phyloP scores from a whole-genome alignment of 2,329 filamentous ascomycete species.

The Fusarium sambucinum region DNA sequence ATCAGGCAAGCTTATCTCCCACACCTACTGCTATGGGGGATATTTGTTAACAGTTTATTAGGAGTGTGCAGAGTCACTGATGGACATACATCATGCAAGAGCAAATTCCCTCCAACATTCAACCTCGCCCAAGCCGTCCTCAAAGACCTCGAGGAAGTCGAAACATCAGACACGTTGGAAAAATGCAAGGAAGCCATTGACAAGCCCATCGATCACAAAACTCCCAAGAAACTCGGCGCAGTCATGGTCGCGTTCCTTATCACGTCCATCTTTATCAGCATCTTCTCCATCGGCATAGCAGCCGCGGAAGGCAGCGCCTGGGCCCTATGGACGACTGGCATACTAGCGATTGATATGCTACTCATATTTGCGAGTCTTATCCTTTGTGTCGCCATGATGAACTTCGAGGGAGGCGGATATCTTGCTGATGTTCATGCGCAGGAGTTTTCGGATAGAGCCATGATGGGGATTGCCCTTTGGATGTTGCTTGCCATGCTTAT shows the following conservation, averaged over 20 bases:
- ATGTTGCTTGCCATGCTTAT: constrained; percentile 36
- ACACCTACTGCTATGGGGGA: fast-evolving
- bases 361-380: constrained; percentile 35
- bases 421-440: not conserved
- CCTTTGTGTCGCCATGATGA: constrained; percentile 40
- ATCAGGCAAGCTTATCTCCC: constrained; percentile 15
- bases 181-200: constrained; percentile 26
- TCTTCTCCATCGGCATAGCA: constrained; percentile 25
- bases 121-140: constrained; percentile 35
- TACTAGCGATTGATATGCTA: constrained; percentile 25
- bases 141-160: constrained; percentile 18
- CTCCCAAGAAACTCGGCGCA: constrained; percentile 18
- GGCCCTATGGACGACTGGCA: not conserved
- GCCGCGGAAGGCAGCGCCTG: not conserved
- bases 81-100: constrained; percentile 18
- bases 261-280: constrained; percentile 25
- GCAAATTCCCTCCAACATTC: constrained; percentile 30
- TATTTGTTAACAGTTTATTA: not conserved
- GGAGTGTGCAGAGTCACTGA: constrained; percentile 30
- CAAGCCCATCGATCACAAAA: constrained; percentile 19
- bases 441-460: constrained; percentile 35
- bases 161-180: not conserved
- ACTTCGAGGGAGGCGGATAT: constrained; percentile 38
- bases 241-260: constrained; percentile 33
- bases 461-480: constrained; percentile 39